A percentile compares a stretch with the other conserved stretches of the same genome.
Evolutionary conservation across 257 asterid species (phyloP).

Genomic region (Craterostigma plantagineum): DNA sequence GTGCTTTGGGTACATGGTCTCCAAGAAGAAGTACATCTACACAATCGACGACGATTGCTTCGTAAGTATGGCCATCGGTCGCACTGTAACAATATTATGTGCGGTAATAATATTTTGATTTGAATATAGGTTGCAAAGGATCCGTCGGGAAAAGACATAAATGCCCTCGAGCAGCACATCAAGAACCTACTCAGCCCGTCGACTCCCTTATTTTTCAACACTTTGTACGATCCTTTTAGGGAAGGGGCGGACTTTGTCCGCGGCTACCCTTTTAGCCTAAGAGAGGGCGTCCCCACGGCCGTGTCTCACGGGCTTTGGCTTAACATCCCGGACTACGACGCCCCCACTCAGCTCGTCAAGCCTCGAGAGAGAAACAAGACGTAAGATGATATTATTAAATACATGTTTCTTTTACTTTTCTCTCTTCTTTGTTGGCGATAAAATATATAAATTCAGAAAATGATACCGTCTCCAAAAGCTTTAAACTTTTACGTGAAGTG

Average conservation of each 20-base stretch:
- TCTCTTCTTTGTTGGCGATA: too few species aligned
- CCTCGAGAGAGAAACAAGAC: slow-evolving; percentile 64
- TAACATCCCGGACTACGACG: slow-evolving; percentile 87
- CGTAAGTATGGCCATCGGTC: slow-evolving; percentile 31
- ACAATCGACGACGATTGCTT: slow-evolving; percentile 93
- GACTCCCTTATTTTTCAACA: slow-evolving; percentile 80
- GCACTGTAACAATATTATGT: too few species aligned
- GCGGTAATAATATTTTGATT: background rate
- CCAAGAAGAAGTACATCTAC: slow-evolving; percentile 87
- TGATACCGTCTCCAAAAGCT: too few species aligned
- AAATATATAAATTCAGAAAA: too few species aligned
- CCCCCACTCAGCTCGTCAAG: slow-evolving; percentile 93
- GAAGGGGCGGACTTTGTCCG: slow-evolving; percentile 79
- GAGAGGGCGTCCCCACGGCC: slow-evolving; percentile 80
- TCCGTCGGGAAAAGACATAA: slow-evolving; percentile 53
- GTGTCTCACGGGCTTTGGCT: slow-evolving; percentile 90
- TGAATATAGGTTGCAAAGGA: slow-evolving; percentile 57
- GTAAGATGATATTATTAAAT: slow-evolving; percentile 13
- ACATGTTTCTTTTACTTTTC: too few species aligned
- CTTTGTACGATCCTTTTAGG: slow-evolving; percentile 60
- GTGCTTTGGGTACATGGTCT: slow-evolving; percentile 83
- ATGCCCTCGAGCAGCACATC: slow-evolving; percentile 73
- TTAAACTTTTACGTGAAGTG: too few species aligned
- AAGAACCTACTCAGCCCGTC: slow-evolving; percentile 68
- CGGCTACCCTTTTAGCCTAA: slow-evolving; percentile 83